Conservation (phyloP, 768 basidiomycete species). For the Fomitopsis pulvina region DNA sequence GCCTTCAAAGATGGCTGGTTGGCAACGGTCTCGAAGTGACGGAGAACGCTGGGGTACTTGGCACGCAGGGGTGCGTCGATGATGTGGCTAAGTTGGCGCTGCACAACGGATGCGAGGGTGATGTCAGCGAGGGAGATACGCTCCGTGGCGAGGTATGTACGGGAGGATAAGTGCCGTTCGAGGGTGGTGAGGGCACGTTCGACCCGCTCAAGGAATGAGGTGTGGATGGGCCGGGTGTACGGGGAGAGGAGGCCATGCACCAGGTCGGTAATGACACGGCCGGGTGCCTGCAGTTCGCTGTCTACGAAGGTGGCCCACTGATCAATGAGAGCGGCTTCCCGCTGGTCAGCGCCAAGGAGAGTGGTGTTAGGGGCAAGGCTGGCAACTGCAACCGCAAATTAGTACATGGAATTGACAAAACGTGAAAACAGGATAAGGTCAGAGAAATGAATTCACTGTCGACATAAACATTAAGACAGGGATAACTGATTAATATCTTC, state of each 20-base stretch:
- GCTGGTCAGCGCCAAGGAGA: constrained; percentile 58
- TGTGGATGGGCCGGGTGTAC: constrained; percentile 80
- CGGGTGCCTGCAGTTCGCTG: constrained; percentile 44
- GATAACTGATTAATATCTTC: constrained; percentile 53
- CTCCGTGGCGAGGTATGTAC: constrained; percentile 90
- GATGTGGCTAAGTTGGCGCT: constrained; percentile 44
- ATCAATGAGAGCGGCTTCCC: constrained; percentile 72
- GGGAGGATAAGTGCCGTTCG: constrained; percentile 64
- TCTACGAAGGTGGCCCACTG: constrained; percentile 83
- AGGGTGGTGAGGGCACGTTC: constrained; percentile 56
- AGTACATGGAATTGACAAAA: constrained; percentile 12
- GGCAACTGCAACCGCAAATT: constrained; percentile 49
- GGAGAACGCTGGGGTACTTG: constrained; percentile 70
- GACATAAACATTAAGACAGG: constrained; percentile 56
- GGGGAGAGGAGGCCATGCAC: constrained; percentile 43
- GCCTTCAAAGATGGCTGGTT: constrained; percentile 76
- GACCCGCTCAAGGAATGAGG: constrained; percentile 43
- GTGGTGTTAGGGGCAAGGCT: constrained; percentile 67
- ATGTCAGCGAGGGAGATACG: constrained; percentile 94
- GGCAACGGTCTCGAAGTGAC: constrained; percentile 80
- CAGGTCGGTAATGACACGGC: constrained; percentile 34
- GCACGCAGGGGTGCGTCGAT: constrained; percentile 63
- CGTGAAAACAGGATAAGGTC: constrained; percentile 15
- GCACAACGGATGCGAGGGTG: constrained; percentile 52
- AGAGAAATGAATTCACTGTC: constrained; percentile 25